Conservation (phyloP, 768 basidiomycete species). For the Dentipellis fragilis region DNA sequence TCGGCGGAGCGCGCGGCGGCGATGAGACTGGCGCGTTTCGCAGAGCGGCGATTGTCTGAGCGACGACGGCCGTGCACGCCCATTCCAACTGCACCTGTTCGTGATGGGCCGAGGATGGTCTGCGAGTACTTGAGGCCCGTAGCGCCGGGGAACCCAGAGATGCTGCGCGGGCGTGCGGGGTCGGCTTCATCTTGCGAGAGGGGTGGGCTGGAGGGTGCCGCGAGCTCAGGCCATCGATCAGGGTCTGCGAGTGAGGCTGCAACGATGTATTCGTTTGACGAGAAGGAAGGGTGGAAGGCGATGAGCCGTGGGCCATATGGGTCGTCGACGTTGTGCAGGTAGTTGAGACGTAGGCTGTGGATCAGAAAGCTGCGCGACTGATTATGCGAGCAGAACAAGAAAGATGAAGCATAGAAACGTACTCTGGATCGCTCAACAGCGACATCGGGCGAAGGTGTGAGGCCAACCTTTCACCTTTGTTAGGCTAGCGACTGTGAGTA, state of each 20-base stretch:
- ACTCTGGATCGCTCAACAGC: constrained; percentile 14
- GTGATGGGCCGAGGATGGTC: constrained; percentile 73
- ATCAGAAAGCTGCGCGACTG: constrained; percentile 49
- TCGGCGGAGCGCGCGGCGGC: neutral
- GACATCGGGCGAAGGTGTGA: constrained; percentile 3
- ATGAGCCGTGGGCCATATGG: constrained; percentile 77
- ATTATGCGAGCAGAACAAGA: neutral
- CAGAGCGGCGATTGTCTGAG: constrained; percentile 2
- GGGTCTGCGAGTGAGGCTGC: constrained; percentile 72
- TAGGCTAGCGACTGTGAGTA: no score
- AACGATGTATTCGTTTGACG: constrained; percentile 74
- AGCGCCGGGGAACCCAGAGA: constrained; percentile 37
- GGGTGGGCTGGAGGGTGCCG: constrained; percentile 57
- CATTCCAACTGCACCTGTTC: constrained; percentile 66
- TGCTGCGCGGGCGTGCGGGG: constrained; percentile 16
- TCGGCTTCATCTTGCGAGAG: constrained; percentile 62
- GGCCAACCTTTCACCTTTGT: no score
- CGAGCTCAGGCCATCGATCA: constrained; percentile 80
- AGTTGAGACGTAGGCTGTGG: constrained; percentile 76
- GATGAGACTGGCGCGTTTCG: neutral
- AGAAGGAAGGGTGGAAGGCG: constrained; percentile 66
- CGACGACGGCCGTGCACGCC: constrained; percentile 57
- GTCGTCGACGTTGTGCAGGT: constrained; percentile 84
- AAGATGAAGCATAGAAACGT: neutral
- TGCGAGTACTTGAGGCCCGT: constrained; percentile 69